Base-by-base conservation (phyloP, 495 filamentous ascomycete species). In the Hyaloscypha variabilis region DNA sequence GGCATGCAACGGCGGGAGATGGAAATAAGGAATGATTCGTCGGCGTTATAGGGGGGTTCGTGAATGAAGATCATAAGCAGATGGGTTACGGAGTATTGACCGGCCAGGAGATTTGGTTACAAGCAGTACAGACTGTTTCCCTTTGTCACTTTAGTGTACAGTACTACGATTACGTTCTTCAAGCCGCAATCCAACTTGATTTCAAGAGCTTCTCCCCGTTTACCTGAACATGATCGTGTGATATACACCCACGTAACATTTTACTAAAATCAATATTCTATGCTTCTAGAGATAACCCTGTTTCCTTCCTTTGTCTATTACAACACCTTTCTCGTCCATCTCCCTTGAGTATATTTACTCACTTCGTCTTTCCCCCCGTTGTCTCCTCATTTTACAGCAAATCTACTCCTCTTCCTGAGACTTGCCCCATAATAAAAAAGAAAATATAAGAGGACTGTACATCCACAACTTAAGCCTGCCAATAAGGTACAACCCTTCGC, bases 401-500 rank as follows among this genome's bases (percentile, higher is more conserved):
- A 64, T 6, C 23, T 64, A 24, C 62, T 64, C 42, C 46, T 58
- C 25, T 34, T 17, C 28, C 62, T 31, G 36, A 64, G 23, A 31
- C n/a, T 31, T 6, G 49, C 58, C 26, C 64, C 58, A 57, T 57
- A 65, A 30, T 3, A 39, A n/a, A 29, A 65, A 1, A 66, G 24
- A 51, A 19, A 23, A 23, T 19, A 64, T 31, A 64, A 56, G 2
- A 58, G 50, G 21, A 62, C 49, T 10, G 58, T 49, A 60, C 54
- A 53, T 36, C 57, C 13, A 34, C 53, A 58, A n/a, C 42, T 31
- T 62, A 86, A 60, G 6, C 77, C 82, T 62, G 74, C 84, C 24
- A 85, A 74, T 26, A 87, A 60, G 69, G 75, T 81, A 0, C 75
- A 67, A 39, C 85, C 85, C 19, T 66, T 71, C 1, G 77, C 82